Percentiles rank a stretch among this genome's conserved stretches.
phyloP scores from a whole-genome alignment of 1,139 yeast species.

The Taphrina deformans region DNA sequence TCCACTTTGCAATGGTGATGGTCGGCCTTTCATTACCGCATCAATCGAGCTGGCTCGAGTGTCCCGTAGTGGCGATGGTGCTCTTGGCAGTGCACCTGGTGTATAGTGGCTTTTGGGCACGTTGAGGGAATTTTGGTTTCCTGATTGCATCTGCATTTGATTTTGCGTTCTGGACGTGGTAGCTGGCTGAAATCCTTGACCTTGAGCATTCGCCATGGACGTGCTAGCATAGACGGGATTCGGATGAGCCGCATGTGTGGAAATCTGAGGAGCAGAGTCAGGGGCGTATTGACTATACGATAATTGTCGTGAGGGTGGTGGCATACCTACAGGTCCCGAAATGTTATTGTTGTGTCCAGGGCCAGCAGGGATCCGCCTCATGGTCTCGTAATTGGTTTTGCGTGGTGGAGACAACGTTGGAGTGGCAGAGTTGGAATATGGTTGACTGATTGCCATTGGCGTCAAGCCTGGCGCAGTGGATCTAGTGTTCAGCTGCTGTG shows the following conservation, averaged over 20 bases:
- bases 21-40: conserved; percentile 1
- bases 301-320: not conserved
- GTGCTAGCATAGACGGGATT: not conserved
- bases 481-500: not conserved
- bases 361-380: not conserved
- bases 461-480: too few relatives aligned
- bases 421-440: not conserved
- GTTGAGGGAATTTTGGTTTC: not conserved
- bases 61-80: conserved; percentile 1
- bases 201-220: not conserved
- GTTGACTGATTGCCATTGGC: not conserved
- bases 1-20: conserved; percentile 3
- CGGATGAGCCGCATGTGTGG: not conserved
- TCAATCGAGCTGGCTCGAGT: conserved; percentile 6
- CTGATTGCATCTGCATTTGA: not conserved
- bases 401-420: conserved; percentile 1
- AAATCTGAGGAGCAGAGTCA: not conserved
- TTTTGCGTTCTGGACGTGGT: not conserved
- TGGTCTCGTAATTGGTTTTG: not conserved
- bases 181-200: not conserved
- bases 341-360: not conserved
- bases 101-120: not conserved
- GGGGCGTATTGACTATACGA: not conserved
- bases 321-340: not conserved
- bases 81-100: not conserved